Conservation (phyloP, 768 basidiomycete species). For the Tylopilus felleus region DNA sequence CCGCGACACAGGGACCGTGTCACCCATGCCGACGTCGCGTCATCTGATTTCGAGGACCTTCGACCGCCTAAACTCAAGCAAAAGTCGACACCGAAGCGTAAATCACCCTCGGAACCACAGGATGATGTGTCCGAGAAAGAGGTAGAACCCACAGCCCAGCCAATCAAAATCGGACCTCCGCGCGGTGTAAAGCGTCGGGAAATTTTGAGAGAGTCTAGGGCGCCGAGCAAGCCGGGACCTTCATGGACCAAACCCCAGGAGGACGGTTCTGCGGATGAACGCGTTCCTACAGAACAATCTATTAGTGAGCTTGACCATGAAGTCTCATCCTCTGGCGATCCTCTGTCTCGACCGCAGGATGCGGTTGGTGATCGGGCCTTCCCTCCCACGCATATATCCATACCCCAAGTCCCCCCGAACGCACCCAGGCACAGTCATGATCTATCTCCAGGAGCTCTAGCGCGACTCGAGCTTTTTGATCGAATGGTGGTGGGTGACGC, state of each 20-base stretch:
- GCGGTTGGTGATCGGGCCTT: background rate
- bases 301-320: background rate
- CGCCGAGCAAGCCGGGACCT: background rate
- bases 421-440: constrained; percentile 1
- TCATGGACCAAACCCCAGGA: background rate
- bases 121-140: constrained; percentile 4
- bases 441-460: constrained; percentile 27
- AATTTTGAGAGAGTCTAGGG: background rate
- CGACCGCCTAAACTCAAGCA: constrained; percentile 1
- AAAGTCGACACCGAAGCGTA: background rate
- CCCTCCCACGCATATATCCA: constrained; percentile 3
- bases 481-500: constrained; percentile 16
- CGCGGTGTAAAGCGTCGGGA: constrained; percentile 17
- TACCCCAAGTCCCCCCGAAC: background rate
- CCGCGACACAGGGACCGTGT: background rate
- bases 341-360: background rate
- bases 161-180: constrained; percentile 27
- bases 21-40: background rate
- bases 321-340: background rate
- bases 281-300: background rate
- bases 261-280: background rate
- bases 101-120: background rate
- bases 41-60: background rate
- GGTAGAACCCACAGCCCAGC: background rate
- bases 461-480: constrained; percentile 31